A percentile compares a stretch with the other conserved stretches of the same genome.
These are phyloP conservation scores for Myxozyma udenii DNA, from an alignment of 805 yeast species.

Conservation along the genomic window DNA sequence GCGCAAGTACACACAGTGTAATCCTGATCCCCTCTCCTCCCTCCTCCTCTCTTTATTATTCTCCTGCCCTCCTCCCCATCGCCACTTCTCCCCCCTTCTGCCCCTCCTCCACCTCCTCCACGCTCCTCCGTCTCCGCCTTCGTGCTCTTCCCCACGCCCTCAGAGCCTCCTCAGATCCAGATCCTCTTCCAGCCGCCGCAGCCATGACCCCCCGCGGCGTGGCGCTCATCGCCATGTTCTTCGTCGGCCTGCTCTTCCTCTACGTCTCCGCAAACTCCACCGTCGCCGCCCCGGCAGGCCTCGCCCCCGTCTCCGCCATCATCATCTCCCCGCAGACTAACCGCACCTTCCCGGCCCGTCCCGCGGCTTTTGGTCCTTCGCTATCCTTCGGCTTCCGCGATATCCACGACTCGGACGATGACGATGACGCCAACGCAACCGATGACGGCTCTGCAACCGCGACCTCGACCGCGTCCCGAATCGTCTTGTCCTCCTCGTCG, in stretches of 20 bases:
- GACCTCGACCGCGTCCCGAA: no score
- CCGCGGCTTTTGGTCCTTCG: slow-evolving; percentile 40
- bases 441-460: no score
- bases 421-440: not conserved
- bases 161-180: not conserved
- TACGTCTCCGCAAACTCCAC: slow-evolving; percentile 21
- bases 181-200: not conserved
- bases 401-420: slow-evolving; percentile 16
- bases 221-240: slow-evolving; percentile 23
- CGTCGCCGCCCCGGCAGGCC: slow-evolving; percentile 5
- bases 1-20: no score
- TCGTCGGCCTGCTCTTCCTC: slow-evolving; percentile 24
- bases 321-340: slow-evolving; percentile 36
- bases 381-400: slow-evolving; percentile 5
- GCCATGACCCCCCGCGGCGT: slow-evolving; percentile 27
- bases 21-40: no score
- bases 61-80: not conserved
- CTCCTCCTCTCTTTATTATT: not conserved
- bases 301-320: slow-evolving; percentile 30
- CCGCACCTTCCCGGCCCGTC: slow-evolving; percentile 38
- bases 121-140: not conserved
- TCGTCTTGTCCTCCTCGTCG: no score
- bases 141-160: not conserved
- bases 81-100: not conserved
- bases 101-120: not conserved